Conservation (phyloP, 768 basidiomycete species). For the Phallus indusiatus region DNA sequence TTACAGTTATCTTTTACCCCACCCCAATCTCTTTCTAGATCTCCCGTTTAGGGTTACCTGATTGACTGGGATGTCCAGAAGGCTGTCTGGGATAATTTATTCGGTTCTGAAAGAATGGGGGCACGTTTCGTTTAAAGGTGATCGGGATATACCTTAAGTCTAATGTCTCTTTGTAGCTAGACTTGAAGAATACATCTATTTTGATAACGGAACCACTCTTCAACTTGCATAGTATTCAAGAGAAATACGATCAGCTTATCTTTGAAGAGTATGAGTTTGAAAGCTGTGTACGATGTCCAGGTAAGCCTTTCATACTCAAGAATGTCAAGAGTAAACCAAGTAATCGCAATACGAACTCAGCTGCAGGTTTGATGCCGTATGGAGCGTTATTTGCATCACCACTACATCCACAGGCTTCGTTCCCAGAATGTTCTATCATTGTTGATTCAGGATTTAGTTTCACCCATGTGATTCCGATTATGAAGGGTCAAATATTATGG, state of each 20-base stretch:
- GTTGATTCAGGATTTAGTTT: slow-evolving; percentile 92
- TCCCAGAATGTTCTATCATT: slow-evolving; percentile 71
- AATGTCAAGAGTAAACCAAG: neutral
- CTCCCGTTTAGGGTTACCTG: slow-evolving; percentile 61
- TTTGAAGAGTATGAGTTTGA: slow-evolving; percentile 96
- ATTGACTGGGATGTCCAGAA: slow-evolving; percentile 96
- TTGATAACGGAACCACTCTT: slow-evolving; percentile 92
- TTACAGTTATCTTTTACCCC: neutral
- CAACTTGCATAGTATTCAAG: slow-evolving; percentile 87
- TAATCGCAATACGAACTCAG: slow-evolving; percentile 27
- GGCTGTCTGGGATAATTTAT: slow-evolving; percentile 86
- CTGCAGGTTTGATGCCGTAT: slow-evolving; percentile 70
- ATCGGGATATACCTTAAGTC: neutral
- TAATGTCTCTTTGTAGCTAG: slow-evolving; percentile 40
- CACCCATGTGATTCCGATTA: slow-evolving; percentile 82
- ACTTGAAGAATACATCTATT: slow-evolving; percentile 62
- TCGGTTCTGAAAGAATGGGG: slow-evolving; percentile 60
- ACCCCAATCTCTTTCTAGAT: slow-evolving; percentile 16
- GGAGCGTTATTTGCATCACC: slow-evolving; percentile 53
- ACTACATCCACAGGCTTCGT: slow-evolving; percentile 26
- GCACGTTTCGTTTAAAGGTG: slow-evolving; percentile 28
- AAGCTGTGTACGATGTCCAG: slow-evolving; percentile 70
- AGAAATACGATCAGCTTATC: slow-evolving; percentile 88
- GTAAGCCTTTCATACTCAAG: slow-evolving; percentile 35
- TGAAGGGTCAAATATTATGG: slow-evolving; percentile 69